Evolutionary conservation across 1,284 basidiomycete genomes (phyloP).

Genomic region (Coniferiporia weirii): DNA sequence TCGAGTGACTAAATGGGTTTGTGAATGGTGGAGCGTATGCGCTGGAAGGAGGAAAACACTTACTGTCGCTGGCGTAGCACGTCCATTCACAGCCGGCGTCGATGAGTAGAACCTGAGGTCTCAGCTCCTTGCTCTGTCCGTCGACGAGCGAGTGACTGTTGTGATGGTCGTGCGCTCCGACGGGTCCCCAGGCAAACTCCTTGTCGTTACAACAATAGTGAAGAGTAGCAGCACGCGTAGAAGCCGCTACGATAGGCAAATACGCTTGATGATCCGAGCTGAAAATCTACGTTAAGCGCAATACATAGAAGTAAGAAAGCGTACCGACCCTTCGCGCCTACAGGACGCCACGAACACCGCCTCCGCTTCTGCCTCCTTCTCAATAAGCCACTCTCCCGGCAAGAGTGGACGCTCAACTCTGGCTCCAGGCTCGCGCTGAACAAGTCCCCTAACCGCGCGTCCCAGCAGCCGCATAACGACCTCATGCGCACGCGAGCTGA

Average conservation of each 20-base stretch:
- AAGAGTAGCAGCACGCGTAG: conserved; percentile 77
- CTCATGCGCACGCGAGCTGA: conserved; percentile 85
- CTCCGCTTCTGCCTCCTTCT: conserved; percentile 87
- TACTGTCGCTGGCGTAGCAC: conserved; percentile 74
- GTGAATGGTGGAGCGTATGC: neutral
- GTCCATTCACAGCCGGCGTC: conserved; percentile 91
- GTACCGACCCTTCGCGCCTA: conserved; percentile 70
- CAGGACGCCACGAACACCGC: conserved; percentile 88
- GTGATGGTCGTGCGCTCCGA: conserved; percentile 47
- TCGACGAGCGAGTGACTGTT: conserved; percentile 43
- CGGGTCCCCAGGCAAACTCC: conserved; percentile 75
- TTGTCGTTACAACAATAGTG: conserved; percentile 88
- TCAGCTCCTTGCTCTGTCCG: conserved; percentile 34
- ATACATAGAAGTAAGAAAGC: neutral
- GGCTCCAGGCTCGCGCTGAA: conserved; percentile 39
- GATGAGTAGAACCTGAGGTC: conserved; percentile 81
- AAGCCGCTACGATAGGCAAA: conserved; percentile 83
- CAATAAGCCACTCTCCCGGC: conserved; percentile 77
- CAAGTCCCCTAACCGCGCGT: conserved; percentile 55
- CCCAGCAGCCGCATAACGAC: conserved; percentile 88
- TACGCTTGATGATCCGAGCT: conserved; percentile 87
- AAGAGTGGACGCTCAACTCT: conserved; percentile 52
- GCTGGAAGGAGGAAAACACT: conserved; percentile 22
- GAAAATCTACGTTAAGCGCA: neutral
- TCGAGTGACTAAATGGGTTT: conserved; percentile 50